Percentiles rank a stretch among this genome's conserved stretches.
Evolutionary conservation across 2,329 filamentous ascomycete species (phyloP).

Genomic region (Emmonsiellopsis sp.): DNA sequence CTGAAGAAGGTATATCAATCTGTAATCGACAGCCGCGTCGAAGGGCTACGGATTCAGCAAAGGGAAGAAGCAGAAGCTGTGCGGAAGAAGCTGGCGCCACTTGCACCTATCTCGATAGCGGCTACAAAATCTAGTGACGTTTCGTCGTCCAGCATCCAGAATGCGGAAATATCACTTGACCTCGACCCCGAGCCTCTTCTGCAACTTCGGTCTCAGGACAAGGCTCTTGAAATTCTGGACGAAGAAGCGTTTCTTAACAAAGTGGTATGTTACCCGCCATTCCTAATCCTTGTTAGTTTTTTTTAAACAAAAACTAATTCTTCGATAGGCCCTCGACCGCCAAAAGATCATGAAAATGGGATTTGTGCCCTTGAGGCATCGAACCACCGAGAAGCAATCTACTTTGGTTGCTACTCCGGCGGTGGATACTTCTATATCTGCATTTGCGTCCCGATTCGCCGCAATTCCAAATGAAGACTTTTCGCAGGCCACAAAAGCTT

Average conservation of each 20-base stretch:
- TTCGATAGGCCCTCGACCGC: slow-evolving; percentile 42
- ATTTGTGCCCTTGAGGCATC: slow-evolving; percentile 54
- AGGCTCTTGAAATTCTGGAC: slow-evolving; percentile 47
- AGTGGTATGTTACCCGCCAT: slow-evolving; percentile 33
- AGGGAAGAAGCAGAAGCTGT: slow-evolving; percentile 54
- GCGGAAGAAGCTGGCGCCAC: slow-evolving; percentile 42
- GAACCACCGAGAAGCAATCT: slow-evolving; percentile 24
- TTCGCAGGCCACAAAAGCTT: slow-evolving; percentile 73
- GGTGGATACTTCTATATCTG: slow-evolving; percentile 36
- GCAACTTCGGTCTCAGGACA: slow-evolving; percentile 56
- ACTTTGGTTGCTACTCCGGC: slow-evolving; percentile 23
- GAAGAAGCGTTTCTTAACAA: slow-evolving; percentile 50
- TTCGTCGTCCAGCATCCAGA: background rate
- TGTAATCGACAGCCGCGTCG: slow-evolving; percentile 60
- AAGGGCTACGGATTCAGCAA: slow-evolving; percentile 57
- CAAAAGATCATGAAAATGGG: slow-evolving; percentile 55
- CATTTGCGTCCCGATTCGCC: slow-evolving; percentile 60
- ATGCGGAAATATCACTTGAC: slow-evolving; percentile 11
- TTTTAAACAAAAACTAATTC: slow-evolving; percentile 4
- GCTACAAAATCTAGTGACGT: slow-evolving; percentile 9
- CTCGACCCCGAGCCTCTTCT: slow-evolving; percentile 59
- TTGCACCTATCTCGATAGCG: slow-evolving; percentile 31
- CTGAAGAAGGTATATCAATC: slow-evolving; percentile 67
- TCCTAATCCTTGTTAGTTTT: background rate
- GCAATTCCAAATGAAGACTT: slow-evolving; percentile 64